These are phyloP conservation scores for Phytophthora rubi DNA, from an alignment of 352 stramenopile genomes.

Conservation along the genomic window DNA sequence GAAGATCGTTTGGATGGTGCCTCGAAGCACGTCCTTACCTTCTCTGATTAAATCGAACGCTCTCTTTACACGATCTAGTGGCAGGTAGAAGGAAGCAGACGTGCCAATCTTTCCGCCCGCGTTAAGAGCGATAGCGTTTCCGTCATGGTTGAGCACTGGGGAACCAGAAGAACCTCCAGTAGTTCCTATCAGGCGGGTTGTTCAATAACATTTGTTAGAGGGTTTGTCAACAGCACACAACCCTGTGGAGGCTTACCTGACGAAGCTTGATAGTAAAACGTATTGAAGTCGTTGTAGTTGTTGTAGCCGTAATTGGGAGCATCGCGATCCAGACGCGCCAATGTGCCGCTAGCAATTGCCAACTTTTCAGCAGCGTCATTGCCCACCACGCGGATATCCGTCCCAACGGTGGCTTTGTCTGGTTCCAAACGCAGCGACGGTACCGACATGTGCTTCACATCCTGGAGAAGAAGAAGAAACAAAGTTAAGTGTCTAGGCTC, in stretches of 20 bases:
- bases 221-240: not conserved
- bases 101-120: constrained; percentile 90
- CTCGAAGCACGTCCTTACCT: constrained; percentile 72
- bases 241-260: constrained; percentile 42
- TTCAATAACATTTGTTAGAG: not conserved
- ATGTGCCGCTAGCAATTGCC: constrained; percentile 90
- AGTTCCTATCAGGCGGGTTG: constrained; percentile 20
- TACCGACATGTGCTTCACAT: constrained; percentile 88
- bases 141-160: constrained; percentile 88
- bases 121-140: constrained; percentile 92
- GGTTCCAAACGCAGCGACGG: constrained; percentile 81
- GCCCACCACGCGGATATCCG: constrained; percentile 92
- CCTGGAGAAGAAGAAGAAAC: constrained; percentile 33
- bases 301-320: constrained; percentile 90
- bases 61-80: constrained; percentile 88
- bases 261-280: constrained; percentile 93
- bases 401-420: constrained; percentile 89
- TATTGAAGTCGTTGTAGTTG: constrained; percentile 95
- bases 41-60: constrained; percentile 85
- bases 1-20: constrained; percentile 91
- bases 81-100: constrained; percentile 91
- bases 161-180: constrained; percentile 88
- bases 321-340: constrained; percentile 91
- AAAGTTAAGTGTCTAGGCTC: not conserved
- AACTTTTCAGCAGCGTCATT: constrained; percentile 94